These are phyloP conservation scores for Russula brevipes DNA, from an alignment of 768 basidiomycete genomes.

Conservation along the genomic window DNA sequence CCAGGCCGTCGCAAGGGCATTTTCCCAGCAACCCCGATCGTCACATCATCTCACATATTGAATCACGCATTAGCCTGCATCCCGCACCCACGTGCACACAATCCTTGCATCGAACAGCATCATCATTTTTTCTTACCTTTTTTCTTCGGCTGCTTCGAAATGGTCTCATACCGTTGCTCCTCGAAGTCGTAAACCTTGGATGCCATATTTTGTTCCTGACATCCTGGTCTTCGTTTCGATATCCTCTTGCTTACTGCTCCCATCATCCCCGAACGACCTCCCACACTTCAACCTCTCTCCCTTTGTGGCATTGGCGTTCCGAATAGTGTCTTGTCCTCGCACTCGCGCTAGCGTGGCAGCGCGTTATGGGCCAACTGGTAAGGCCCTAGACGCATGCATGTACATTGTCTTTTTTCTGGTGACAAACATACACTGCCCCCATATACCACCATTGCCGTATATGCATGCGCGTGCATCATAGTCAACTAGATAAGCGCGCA, in stretches of 20 bases:
- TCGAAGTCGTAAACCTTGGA: slow-evolving; percentile 4
- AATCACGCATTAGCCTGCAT: background rate
- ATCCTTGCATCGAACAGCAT: slow-evolving; percentile 6
- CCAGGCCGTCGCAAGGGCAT: background rate
- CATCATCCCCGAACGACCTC: background rate
- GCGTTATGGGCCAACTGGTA: background rate
- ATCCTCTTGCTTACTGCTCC: slow-evolving; percentile 4
- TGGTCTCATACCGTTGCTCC: slow-evolving; percentile 6
- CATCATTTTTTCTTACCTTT: background rate
- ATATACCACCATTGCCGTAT: background rate
- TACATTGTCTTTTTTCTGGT: background rate
- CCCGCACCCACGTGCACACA: background rate
- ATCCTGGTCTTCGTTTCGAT: slow-evolving; percentile 13
- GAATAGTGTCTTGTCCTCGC: background rate
- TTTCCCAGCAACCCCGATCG: background rate
- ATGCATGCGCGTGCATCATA: slow-evolving; percentile 1
- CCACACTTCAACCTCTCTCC: background rate
- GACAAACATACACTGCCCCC: background rate
- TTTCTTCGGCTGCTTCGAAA: slow-evolving; percentile 10
- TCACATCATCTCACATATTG: background rate
- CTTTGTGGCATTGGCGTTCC: background rate
- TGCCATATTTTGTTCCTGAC: slow-evolving; percentile 4
- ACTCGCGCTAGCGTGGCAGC: background rate
- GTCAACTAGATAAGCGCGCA: slow-evolving; percentile 14
- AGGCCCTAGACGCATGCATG: background rate